phyloP scores from a whole-genome alignment of 805 yeast species.

The Ogataea philodendri region DNA sequence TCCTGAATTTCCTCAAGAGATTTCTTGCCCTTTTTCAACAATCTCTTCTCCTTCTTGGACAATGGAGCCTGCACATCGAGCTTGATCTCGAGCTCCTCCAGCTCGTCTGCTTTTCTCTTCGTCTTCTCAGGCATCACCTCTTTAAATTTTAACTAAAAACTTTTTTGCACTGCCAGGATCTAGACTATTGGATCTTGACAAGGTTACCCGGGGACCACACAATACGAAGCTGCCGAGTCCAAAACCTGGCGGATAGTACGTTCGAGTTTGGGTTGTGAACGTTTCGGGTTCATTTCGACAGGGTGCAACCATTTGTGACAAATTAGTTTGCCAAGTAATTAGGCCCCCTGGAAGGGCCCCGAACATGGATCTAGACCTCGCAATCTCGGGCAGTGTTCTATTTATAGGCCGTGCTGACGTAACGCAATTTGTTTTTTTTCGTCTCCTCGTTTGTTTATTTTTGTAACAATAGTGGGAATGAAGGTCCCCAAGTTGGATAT shows the following conservation, averaged over 20 bases:
- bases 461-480: conserved; percentile 5
- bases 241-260: no score
- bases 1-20: conserved; percentile 54
- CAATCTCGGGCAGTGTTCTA: conserved; percentile 2
- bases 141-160: not conserved
- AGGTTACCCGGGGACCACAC: no score
- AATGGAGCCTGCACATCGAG: conserved; percentile 72
- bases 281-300: no score
- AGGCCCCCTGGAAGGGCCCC: no score
- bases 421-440: conserved; percentile 2
- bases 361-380: no score
- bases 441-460: conserved; percentile 8
- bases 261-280: no score
- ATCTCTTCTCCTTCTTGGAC: conserved; percentile 87
- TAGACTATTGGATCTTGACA: not conserved
- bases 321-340: no score
- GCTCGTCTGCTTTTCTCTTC: conserved; percentile 38
- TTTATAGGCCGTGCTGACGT: conserved; percentile 7
- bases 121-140: conserved; percentile 9
- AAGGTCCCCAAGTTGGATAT: no score
- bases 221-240: no score
- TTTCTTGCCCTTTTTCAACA: conserved; percentile 72
- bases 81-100: conserved; percentile 66
- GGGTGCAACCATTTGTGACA: no score
- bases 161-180: conserved; percentile 14